Conservation (phyloP, 768 basidiomycete genomes). For the Lentinula guzmanii region DNA sequence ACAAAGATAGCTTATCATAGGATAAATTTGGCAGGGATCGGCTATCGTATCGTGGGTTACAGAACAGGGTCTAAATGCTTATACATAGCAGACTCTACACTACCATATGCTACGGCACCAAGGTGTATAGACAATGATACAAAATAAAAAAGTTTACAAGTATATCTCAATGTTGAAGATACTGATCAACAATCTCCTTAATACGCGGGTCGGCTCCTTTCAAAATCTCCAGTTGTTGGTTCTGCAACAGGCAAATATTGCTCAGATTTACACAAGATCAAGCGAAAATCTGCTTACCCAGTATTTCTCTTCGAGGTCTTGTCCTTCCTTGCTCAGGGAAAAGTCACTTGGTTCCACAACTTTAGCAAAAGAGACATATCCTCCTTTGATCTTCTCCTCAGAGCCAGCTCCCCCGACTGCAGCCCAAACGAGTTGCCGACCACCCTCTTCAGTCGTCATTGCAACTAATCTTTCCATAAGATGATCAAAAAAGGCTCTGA, state of each 20-base stretch:
- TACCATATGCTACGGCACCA: too few species aligned
- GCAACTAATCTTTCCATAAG: constrained; percentile 26
- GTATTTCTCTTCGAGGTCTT: constrained; percentile 19
- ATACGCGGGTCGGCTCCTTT: background rate
- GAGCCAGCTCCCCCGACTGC: constrained; percentile 17
- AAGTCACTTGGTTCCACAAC: constrained; percentile 28
- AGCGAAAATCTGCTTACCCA: constrained; percentile 23
- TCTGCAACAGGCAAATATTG: background rate
- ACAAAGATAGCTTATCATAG: too few species aligned
- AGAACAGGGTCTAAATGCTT: too few species aligned
- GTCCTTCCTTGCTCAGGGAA: constrained; percentile 25
- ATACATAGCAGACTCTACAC: too few species aligned
- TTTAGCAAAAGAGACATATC: constrained; percentile 17
- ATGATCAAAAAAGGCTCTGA: constrained; percentile 10
- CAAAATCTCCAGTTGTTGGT: background rate
- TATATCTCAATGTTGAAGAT: background rate
- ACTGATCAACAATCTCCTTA: background rate
- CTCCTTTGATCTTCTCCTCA: constrained; percentile 22
- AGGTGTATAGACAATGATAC: too few species aligned
- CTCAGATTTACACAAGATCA: background rate
- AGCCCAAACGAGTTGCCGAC: constrained; percentile 27
- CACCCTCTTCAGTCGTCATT: constrained; percentile 30
- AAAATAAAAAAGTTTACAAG: too few species aligned
- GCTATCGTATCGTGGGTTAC: too few species aligned
- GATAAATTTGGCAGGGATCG: too few species aligned